Evolutionary conservation across 2,329 filamentous ascomycete genomes (phyloP).

Genomic region (Trichoderma cornu-damae): DNA sequence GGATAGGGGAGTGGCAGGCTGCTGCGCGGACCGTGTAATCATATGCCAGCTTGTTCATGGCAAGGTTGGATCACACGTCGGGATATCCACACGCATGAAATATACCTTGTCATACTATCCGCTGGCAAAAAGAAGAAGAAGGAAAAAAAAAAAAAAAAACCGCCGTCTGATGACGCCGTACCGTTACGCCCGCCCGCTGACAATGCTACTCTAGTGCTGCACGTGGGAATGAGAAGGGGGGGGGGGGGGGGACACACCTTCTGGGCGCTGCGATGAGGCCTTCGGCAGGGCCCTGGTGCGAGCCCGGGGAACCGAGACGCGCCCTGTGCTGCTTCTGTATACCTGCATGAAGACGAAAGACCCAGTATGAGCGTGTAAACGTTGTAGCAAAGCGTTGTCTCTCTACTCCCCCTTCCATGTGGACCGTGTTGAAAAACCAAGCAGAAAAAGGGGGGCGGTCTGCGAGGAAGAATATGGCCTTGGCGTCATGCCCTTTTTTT

Average conservation of each 20-base stretch:
- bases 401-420: neutral
- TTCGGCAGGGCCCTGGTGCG: neutral
- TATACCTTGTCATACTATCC: neutral
- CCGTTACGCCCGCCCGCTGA: neutral
- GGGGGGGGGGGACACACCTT: neutral
- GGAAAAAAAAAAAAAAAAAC: neutral
- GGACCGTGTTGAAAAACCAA: neutral
- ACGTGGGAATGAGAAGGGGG: slow-evolving; percentile 3
- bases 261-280: neutral
- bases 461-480: neutral
- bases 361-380: neutral
- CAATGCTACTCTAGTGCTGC: slow-evolving; percentile 4
- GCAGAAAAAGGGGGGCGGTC: slow-evolving; percentile 17
- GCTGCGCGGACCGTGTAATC: neutral
- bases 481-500: neutral
- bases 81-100: slow-evolving; percentile 13
- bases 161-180: neutral
- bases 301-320: neutral
- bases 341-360: neutral
- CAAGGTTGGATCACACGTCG: neutral
- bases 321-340: neutral
- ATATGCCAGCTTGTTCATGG: neutral
- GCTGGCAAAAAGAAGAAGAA: neutral
- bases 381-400: neutral
- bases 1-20: no score